Conservation (phyloP, 2,329 filamentous ascomycete genomes). For the Pezicula rhizophila region DNA sequence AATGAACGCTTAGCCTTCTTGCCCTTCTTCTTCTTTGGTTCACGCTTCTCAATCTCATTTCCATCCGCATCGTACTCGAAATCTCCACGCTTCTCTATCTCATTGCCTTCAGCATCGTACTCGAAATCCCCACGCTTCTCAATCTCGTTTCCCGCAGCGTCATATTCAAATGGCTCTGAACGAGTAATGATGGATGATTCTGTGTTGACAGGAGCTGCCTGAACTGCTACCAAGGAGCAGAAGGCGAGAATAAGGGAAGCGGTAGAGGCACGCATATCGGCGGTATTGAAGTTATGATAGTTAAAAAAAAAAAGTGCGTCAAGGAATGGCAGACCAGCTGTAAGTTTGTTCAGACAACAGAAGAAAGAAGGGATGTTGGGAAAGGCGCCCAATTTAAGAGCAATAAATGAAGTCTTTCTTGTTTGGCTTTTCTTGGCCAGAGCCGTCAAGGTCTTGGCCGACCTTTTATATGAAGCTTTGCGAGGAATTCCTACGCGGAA, state of each 20-base stretch:
- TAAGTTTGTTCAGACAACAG: not conserved
- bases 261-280: conserved; percentile 20
- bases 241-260: conserved; percentile 20
- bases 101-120: too few relatives aligned
- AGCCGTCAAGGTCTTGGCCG: not conserved
- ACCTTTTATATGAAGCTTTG: too few relatives aligned
- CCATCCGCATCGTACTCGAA: conserved; percentile 5
- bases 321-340: conserved; percentile 12
- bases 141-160: not conserved
- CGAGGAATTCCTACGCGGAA: too few relatives aligned
- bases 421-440: not conserved
- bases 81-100: conserved; percentile 3
- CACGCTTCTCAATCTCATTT: conserved; percentile 4
- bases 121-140: conserved; percentile 5
- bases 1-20: too few relatives aligned
- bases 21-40: too few relatives aligned
- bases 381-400: not conserved
- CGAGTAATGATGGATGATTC: not conserved
- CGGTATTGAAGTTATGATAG: not conserved
- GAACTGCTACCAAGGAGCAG: conserved; percentile 17
- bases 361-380: not conserved
- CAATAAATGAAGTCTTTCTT: not conserved
- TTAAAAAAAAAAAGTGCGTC: not conserved
- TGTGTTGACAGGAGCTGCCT: conserved; percentile 12
- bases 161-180: too few relatives aligned